A percentile compares a stretch with the other conserved stretches of the same genome.
Conservation (phyloP, 2,329 filamentous ascomycete genomes). For the Alternaria novae-zelandiae region DNA sequence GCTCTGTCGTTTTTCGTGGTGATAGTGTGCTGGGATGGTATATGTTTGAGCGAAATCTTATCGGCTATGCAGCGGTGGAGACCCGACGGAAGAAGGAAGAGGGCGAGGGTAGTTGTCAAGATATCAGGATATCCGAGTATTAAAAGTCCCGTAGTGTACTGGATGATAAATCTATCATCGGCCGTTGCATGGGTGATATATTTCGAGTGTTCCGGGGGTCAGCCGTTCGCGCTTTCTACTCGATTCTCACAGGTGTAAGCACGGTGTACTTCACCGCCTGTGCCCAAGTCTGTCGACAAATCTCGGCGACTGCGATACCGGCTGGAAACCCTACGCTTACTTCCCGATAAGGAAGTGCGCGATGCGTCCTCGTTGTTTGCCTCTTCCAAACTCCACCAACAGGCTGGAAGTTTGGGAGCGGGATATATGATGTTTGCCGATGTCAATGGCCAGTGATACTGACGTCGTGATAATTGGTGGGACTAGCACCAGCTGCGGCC, state of each 20-base stretch:
- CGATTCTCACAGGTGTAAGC: background rate
- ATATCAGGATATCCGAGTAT: background rate
- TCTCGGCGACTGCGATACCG: background rate
- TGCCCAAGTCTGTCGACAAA: background rate
- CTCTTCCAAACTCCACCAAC: background rate
- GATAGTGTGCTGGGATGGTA: background rate
- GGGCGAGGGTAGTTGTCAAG: background rate
- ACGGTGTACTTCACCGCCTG: constrained; percentile 28
- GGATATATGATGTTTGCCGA: background rate
- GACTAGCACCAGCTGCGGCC: constrained; percentile 18
- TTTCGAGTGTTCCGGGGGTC: background rate
- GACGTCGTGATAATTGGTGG: constrained; percentile 4
- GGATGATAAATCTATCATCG: background rate
- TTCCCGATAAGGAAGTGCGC: constrained; percentile 8
- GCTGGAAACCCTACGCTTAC: constrained; percentile 1
- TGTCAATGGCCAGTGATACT: constrained; percentile 5
- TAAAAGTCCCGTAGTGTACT: background rate
- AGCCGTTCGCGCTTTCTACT: background rate
- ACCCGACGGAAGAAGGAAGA: background rate
- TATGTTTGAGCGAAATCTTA: background rate
- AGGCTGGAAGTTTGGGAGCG: background rate
- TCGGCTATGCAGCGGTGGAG: background rate
- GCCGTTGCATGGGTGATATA: background rate
- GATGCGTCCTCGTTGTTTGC: constrained; percentile 8
- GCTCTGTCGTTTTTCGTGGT: background rate